Conservation (phyloP, 2,329 filamentous ascomycete species). For the Escovopsis sp. region DNA sequence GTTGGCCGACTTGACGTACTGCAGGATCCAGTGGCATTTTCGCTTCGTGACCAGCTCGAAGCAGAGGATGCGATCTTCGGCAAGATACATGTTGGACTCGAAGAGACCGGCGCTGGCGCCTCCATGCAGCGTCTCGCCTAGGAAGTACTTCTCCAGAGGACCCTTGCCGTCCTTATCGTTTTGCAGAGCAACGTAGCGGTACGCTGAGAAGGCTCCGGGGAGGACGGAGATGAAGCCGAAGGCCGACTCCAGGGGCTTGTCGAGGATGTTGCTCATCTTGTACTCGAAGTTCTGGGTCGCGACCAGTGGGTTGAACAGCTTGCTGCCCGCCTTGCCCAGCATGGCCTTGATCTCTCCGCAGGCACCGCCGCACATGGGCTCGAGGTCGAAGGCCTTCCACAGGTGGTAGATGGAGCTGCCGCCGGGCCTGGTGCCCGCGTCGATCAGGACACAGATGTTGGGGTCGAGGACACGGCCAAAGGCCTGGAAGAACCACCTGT, state of each 20-base stretch:
- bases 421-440: conserved; percentile 90
- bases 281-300: conserved; percentile 99
- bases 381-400: conserved; percentile 96
- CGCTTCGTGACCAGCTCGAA: conserved; percentile 97
- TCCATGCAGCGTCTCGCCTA: conserved; percentile 89
- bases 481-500: conserved; percentile 97
- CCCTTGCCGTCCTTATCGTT: conserved; percentile 93
- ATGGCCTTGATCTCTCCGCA: conserved; percentile 99
- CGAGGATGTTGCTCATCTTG: conserved; percentile 99
- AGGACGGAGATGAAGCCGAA: conserved; percentile 97
- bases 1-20: conserved; percentile 95
- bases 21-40: conserved; percentile 92
- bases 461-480: conserved; percentile 87
- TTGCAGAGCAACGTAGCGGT: conserved; percentile 84
- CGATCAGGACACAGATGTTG: conserved; percentile 91
- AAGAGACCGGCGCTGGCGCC: conserved; percentile 89
- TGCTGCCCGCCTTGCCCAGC: conserved; percentile 71
- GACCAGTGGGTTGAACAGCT: conserved; percentile 82
- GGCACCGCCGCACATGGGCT: conserved; percentile 93
- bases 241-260: conserved; percentile 91
- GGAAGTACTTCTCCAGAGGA: conserved; percentile 90
- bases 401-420: conserved; percentile 92
- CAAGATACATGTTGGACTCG: conserved; percentile 98
- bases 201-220: conserved; percentile 96
- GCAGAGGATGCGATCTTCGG: conserved; percentile 95